Conservation (phyloP, 768 basidiomycete genomes). For the Hirschioporus abietinus region DNA sequence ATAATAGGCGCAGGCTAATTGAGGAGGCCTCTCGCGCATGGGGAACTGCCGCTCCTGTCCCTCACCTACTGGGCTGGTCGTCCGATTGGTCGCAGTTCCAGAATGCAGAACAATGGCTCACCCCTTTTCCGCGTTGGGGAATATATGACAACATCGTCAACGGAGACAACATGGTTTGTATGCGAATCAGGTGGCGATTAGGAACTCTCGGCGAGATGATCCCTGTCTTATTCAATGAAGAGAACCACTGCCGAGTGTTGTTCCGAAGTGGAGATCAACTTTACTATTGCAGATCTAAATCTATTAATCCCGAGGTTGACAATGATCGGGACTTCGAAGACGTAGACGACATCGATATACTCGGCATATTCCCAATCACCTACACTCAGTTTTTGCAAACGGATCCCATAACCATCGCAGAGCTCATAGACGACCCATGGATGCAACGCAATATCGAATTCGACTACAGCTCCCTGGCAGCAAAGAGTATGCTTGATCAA, state of each 20-base stretch:
- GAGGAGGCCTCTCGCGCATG: not conserved
- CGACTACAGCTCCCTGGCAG: no score
- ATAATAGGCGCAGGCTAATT: not conserved
- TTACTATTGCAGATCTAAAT: not conserved
- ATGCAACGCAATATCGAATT: no score
- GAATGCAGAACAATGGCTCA: not conserved
- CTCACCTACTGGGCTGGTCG: not conserved
- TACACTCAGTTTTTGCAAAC: no score
- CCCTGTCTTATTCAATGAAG: not conserved
- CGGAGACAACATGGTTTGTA: not conserved
- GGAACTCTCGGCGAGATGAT: not conserved
- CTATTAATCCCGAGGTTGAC: no score
- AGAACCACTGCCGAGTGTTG: not conserved
- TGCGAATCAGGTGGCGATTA: not conserved
- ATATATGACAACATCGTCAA: not conserved
- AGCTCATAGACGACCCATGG: no score
- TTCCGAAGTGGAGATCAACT: not conserved
- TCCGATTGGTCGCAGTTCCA: not conserved
- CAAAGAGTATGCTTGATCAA: no score
- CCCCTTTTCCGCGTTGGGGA: not conserved
- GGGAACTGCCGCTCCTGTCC: not conserved
- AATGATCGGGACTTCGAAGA: no score
- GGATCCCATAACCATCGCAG: no score
- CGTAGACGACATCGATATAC: no score
- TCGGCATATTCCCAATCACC: no score